A percentile compares a stretch with the other conserved stretches of the same genome.
Conservation (phyloP, 192 early-diverging fungal genomes). For the Phlyctochytrium bullatum region DNA sequence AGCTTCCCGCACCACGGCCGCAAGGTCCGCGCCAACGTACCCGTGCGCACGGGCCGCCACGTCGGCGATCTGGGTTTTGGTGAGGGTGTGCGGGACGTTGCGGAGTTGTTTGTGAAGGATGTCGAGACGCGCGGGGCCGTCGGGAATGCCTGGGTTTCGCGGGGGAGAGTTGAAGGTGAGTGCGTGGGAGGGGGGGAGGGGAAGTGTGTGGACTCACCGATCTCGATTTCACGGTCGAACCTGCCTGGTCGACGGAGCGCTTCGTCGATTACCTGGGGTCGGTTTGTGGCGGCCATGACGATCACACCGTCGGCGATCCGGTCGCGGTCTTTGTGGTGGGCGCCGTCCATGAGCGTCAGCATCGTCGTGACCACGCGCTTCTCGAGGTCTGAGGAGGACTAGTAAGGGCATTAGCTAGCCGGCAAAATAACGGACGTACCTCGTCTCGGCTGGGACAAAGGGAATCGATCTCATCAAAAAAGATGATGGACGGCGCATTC, state of each 20-base stretch:
- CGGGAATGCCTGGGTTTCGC: conserved; percentile 70
- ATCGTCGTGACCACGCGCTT: conserved; percentile 90
- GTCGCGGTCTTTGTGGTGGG: conserved; percentile 14
- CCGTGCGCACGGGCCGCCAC: conserved; percentile 79
- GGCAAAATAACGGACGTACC: conserved; percentile 32
- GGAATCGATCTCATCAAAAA: conserved; percentile 94
- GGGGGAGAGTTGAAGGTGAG: conserved; percentile 3
- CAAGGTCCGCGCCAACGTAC: conserved; percentile 96
- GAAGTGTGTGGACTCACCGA: conserved; percentile 55
- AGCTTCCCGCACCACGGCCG: conserved; percentile 81
- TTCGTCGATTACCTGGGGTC: conserved; percentile 82
- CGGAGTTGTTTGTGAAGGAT: conserved; percentile 73
- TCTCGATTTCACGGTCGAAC: conserved; percentile 95
- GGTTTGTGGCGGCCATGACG: conserved; percentile 91
- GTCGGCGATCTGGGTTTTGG: conserved; percentile 48
- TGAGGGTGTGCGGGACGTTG: conserved; percentile 67
- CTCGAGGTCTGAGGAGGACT: conserved; percentile 75
- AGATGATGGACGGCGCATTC: conserved; percentile 78
- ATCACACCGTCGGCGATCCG: conserved; percentile 47
- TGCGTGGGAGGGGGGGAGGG: too few relatives aligned
- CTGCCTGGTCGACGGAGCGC: conserved; percentile 90
- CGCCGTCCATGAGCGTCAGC: conserved; percentile 92
- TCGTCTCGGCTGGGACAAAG: conserved; percentile 86
- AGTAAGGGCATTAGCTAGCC: conserved; percentile 6
- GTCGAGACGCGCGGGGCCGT: conserved; percentile 56